Percentiles rank a stretch among this genome's conserved stretches.
phyloP scores from a whole-genome alignment of 805 yeast species.

The Sugiyamaella valdiviana region DNA sequence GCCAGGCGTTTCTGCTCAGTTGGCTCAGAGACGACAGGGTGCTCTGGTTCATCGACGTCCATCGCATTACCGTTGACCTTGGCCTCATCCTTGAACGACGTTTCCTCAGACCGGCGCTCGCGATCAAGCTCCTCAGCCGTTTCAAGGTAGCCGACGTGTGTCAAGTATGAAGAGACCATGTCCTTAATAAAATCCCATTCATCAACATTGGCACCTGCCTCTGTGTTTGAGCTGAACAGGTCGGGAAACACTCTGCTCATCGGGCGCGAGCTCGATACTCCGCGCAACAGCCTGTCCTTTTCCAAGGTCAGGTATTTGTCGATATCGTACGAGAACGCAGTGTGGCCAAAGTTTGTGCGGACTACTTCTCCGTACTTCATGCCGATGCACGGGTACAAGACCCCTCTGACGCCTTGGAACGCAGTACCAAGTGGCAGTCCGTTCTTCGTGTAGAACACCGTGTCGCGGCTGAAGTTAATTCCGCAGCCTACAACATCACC shows the following conservation, averaged over 20 bases:
- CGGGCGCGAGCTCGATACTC: constrained; percentile 12
- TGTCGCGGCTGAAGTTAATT: constrained; percentile 55
- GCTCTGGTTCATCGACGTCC: constrained; percentile 16
- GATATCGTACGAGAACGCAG: constrained; percentile 56
- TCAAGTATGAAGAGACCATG: constrained; percentile 44
- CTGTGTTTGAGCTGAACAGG: constrained; percentile 10
- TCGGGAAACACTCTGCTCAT: constrained; percentile 1
- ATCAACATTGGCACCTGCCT: constrained; percentile 10
- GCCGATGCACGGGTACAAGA: constrained; percentile 47
- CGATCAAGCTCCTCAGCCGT: constrained; percentile 46
- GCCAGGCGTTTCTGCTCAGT: constrained; percentile 29
- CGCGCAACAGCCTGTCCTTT: constrained; percentile 33
- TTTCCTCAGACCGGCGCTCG: constrained; percentile 37
- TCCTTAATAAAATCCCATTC: constrained; percentile 27
- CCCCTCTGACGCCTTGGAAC: constrained; percentile 40
- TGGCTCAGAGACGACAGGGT: constrained; percentile 18
- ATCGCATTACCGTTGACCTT: constrained; percentile 7
- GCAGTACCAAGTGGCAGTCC: constrained; percentile 60
- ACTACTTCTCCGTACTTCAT: constrained; percentile 40
- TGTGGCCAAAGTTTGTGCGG: constrained; percentile 45
- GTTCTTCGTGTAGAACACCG: constrained; percentile 74
- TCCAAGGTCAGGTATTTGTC: constrained; percentile 44
- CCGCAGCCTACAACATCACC: constrained; percentile 81
- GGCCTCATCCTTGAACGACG: constrained; percentile 7
- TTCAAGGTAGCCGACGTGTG: constrained; percentile 53